Evolutionary conservation across 768 basidiomycete species (phyloP), one percentile per base, ranked within the genome.

Genomic region (Tylopilus sp.): DNA sequence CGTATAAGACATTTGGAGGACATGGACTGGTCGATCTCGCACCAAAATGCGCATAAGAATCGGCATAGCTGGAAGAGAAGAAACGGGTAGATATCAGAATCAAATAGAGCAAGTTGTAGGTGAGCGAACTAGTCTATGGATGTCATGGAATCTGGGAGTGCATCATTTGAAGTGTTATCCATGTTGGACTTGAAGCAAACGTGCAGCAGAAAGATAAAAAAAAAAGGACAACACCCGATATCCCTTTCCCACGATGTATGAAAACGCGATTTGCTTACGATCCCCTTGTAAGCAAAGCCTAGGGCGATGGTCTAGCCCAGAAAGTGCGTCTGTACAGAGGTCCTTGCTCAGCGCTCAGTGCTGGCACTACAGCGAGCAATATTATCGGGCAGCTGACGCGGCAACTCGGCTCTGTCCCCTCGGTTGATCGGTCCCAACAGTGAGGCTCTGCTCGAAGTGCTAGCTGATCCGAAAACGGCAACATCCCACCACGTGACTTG

Each of bases 31-130:
- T 40, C 9, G 46, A 68, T 50, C 26, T 48, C 79, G 52, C 62
- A 92, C 92, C 92, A 54, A 95, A 95, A 73, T 95, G 92, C 31
- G 93, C 93, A 68, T 95, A 95, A 21, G 92, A 95, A 70, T 95
- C 92, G 51, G 92, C 92, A 78, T 95, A 93, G 76, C 91, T 93
- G 72, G 59, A 63, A 56, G 63, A 59, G 64, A 67, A 62, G 60
- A 67, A 62, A 69, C 65, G 60, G 61, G 47, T 51, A 44, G 36
- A 55, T 55, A 67, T 79, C 60, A 78, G 73, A 73, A 64, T 62
- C 59, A 51, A 65, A 61, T 45, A 43, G 58, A 44, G 44, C 54
- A 67, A 55, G 55, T 55, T 28, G 62, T 53, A 57, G 59, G 57
- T 62, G 65, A 76, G 77, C 82, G 78, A 79, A 87, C 89, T 92